phyloP scores from a whole-genome alignment of 306 rosid genomes.

The Delonix regia region DNA sequence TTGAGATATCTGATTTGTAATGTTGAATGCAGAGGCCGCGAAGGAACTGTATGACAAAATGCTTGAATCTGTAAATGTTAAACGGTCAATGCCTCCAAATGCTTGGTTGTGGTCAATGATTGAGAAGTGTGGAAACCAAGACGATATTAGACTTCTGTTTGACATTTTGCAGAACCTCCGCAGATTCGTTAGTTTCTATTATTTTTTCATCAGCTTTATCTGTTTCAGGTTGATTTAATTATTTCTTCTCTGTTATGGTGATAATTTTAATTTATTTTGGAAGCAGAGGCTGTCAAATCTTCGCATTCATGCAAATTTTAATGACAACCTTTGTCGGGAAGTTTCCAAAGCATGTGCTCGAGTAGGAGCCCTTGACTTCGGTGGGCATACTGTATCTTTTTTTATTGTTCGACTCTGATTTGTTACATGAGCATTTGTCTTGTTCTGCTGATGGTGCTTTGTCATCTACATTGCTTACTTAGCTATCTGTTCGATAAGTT shows the following conservation, averaged over 20 bases:
- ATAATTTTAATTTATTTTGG: conserved; percentile 35
- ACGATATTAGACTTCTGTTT: conserved; percentile 74
- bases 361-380: conserved; percentile 76
- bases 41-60: conserved; percentile 81
- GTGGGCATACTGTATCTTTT: conserved; percentile 46
- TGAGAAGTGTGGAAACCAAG: conserved; percentile 66
- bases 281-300: conserved; percentile 90
- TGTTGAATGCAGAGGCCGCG: conserved; percentile 62
- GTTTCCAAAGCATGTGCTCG: conserved; percentile 80
- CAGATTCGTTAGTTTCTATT: conserved; percentile 68
- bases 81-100: conserved; percentile 88
- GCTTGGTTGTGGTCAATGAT: conserved; percentile 95
- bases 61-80: conserved; percentile 65
- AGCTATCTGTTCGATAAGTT: background rate
- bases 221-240: background rate
- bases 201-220: background rate
- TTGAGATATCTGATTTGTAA: conserved; percentile 5
- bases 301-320: conserved; percentile 73
- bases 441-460: background rate
- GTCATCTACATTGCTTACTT: background rate
- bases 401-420: background rate
- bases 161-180: conserved; percentile 77
- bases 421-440: background rate
- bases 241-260: background rate
- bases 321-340: conserved; percentile 80